Conservation (phyloP, 495 filamentous ascomycete genomes). For the Aspergillus sclerotiicarbonarius region DNA sequence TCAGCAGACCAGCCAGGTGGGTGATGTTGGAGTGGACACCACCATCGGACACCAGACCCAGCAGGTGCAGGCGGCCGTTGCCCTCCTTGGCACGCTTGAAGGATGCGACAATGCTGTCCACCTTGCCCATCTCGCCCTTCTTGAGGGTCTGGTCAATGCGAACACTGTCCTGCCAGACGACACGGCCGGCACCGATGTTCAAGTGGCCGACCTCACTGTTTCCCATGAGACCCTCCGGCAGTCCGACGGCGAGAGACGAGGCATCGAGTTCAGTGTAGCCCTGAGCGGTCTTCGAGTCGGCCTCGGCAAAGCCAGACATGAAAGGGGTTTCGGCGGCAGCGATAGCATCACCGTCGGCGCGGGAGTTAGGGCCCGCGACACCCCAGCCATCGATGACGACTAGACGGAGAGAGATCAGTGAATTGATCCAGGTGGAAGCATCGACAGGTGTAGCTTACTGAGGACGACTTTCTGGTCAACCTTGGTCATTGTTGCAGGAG, state of each 20-base stretch:
- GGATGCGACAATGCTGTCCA: slow-evolving; percentile 72
- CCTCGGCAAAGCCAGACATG: slow-evolving; percentile 74
- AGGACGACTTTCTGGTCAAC: slow-evolving; percentile 92
- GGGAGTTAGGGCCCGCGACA: slow-evolving; percentile 73
- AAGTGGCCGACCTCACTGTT: slow-evolving; percentile 98
- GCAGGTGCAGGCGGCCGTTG: slow-evolving; percentile 88
- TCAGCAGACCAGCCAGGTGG: slow-evolving; percentile 81
- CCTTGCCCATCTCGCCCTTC: slow-evolving; percentile 76
- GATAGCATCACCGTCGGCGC: slow-evolving; percentile 89
- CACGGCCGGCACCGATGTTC: slow-evolving; percentile 96
- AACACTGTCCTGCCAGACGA: slow-evolving; percentile 99
- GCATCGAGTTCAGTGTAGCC: slow-evolving; percentile 89
- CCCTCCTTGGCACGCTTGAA: slow-evolving; percentile 80
- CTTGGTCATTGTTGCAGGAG: slow-evolving; percentile 61
- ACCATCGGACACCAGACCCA: slow-evolving; percentile 88
- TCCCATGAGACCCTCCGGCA: slow-evolving; percentile 97
- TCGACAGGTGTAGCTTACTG: slow-evolving; percentile 56
- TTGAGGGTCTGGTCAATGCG: slow-evolving; percentile 95
- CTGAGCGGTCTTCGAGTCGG: slow-evolving; percentile 63
- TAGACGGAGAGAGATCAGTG: slow-evolving; percentile 33
- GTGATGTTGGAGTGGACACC: slow-evolving; percentile 96
- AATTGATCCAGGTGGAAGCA: slow-evolving; percentile 11
- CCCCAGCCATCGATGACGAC: slow-evolving; percentile 99
- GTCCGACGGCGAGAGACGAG: slow-evolving; percentile 90
- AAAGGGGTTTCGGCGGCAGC: slow-evolving; percentile 84